These are phyloP conservation scores for Capronia epimyces DNA, from an alignment of 2,329 filamentous ascomycete species.

Conservation along the genomic window DNA sequence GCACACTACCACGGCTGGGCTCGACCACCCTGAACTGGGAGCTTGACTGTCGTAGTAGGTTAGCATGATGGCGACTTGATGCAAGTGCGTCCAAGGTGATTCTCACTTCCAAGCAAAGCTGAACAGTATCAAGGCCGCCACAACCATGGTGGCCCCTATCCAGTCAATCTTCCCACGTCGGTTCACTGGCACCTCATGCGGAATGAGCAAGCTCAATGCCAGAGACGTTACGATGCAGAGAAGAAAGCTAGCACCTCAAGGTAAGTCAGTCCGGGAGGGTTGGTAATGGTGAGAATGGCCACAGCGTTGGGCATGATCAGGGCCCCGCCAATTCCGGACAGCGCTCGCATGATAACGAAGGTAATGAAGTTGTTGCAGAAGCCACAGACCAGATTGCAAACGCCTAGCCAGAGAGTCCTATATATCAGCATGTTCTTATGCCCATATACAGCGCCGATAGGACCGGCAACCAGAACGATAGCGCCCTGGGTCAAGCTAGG, in stretches of 20 bases:
- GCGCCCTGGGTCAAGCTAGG: constrained; percentile 48
- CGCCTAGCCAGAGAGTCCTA: constrained; percentile 50
- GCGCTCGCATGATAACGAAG: constrained; percentile 43
- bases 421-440: constrained; percentile 51
- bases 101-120: constrained; percentile 46
- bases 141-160: constrained; percentile 39
- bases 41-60: constrained; percentile 33
- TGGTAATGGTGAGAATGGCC: constrained; percentile 45
- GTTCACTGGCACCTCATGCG: constrained; percentile 34
- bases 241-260: background rate
- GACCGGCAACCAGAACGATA: constrained; percentile 54
- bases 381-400: constrained; percentile 50
- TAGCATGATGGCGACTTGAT: no score
- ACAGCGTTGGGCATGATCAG: constrained; percentile 50
- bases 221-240: background rate
- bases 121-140: constrained; percentile 42
- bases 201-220: constrained; percentile 11
- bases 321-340: constrained; percentile 49
- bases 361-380: constrained; percentile 42
- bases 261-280: constrained; percentile 42
- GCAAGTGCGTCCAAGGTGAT: no score
- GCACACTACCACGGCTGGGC: constrained; percentile 39
- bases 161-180: constrained; percentile 38
- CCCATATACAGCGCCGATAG: constrained; percentile 55
- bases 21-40: constrained; percentile 43